Evolutionary conservation across 2,329 filamentous ascomycete species (phyloP).

Genomic region (Tolypocladium inflatum): DNA sequence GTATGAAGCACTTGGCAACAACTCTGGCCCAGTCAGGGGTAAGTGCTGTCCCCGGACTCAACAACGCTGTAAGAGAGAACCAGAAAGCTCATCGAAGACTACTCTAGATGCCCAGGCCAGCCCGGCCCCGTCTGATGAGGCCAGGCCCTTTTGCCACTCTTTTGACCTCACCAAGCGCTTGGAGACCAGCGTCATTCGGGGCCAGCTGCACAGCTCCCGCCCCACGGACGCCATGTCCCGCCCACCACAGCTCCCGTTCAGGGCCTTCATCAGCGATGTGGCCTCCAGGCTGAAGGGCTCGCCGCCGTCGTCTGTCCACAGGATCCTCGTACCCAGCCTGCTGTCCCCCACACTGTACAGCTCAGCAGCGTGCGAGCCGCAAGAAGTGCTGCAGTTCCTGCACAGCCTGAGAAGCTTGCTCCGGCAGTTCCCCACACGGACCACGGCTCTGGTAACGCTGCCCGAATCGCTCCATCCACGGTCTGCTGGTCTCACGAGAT

Average conservation of each 20-base stretch:
- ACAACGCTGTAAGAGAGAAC: not conserved
- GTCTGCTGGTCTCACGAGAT: slow-evolving; percentile 64
- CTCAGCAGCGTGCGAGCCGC: slow-evolving; percentile 56
- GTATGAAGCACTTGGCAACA: slow-evolving; percentile 71
- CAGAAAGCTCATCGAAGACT: not conserved
- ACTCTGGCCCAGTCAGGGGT: slow-evolving; percentile 17
- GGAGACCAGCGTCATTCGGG: slow-evolving; percentile 35
- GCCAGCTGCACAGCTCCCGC: slow-evolving; percentile 40
- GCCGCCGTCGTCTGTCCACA: slow-evolving; percentile 57
- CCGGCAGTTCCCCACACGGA: slow-evolving; percentile 51
- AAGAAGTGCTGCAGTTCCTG: slow-evolving; percentile 69
- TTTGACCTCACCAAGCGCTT: slow-evolving; percentile 65
- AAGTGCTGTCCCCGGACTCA: not conserved
- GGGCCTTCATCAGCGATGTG: slow-evolving; percentile 51
- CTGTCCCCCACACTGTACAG: slow-evolving; percentile 82
- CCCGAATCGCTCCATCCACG: slow-evolving; percentile 75
- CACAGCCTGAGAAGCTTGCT: slow-evolving; percentile 70
- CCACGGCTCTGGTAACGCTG: slow-evolving; percentile 67
- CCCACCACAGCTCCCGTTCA: slow-evolving; percentile 33
- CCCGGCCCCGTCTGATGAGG: slow-evolving; percentile 7
- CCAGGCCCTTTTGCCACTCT: slow-evolving; percentile 53
- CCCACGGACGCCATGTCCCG: slow-evolving; percentile 24
- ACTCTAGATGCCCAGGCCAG: slow-evolving; percentile 10
- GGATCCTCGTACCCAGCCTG: slow-evolving; percentile 74
- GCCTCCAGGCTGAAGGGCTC: slow-evolving; percentile 45